Conservation (phyloP, 2,329 filamentous ascomycete genomes). For the Cordyceps farinosa region DNA sequence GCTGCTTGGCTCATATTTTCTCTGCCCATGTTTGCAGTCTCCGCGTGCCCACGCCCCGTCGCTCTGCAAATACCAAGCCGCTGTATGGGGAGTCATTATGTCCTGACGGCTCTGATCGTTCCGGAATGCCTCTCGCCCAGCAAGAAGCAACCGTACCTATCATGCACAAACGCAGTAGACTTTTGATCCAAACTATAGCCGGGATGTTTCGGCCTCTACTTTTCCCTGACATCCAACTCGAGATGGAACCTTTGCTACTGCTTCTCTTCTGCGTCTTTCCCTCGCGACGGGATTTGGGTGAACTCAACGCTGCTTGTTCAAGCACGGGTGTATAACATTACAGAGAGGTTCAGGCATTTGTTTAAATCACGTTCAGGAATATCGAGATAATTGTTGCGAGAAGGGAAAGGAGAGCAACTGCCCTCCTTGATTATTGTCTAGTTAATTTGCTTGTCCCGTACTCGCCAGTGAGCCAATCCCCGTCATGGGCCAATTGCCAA, state of each 20-base stretch:
- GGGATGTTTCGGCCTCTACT: constrained; percentile 33
- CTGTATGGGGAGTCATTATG: too few relatives aligned
- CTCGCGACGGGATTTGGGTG: background rate
- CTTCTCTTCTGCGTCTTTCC: background rate
- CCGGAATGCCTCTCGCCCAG: too few relatives aligned
- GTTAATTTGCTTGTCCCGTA: constrained; percentile 9
- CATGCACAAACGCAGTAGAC: background rate
- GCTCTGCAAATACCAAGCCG: too few relatives aligned
- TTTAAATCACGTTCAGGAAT: background rate
- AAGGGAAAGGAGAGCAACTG: background rate
- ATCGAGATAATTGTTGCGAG: background rate
- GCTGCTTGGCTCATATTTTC: too few relatives aligned
- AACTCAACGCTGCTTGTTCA: background rate
- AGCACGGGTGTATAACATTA: background rate
- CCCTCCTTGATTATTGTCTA: constrained; percentile 13
- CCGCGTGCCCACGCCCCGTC: too few relatives aligned
- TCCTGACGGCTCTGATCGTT: too few relatives aligned
- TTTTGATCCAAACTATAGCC: constrained; percentile 35
- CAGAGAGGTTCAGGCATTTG: background rate
- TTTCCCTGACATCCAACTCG: constrained; percentile 27
- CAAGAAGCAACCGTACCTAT: background rate
- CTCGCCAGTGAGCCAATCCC: background rate
- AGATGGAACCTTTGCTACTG: constrained; percentile 19
- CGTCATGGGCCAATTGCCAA: background rate
- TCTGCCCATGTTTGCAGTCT: too few relatives aligned